Conservation (phyloP, 2,329 filamentous ascomycete genomes). For the Colletotrichum sp. region DNA sequence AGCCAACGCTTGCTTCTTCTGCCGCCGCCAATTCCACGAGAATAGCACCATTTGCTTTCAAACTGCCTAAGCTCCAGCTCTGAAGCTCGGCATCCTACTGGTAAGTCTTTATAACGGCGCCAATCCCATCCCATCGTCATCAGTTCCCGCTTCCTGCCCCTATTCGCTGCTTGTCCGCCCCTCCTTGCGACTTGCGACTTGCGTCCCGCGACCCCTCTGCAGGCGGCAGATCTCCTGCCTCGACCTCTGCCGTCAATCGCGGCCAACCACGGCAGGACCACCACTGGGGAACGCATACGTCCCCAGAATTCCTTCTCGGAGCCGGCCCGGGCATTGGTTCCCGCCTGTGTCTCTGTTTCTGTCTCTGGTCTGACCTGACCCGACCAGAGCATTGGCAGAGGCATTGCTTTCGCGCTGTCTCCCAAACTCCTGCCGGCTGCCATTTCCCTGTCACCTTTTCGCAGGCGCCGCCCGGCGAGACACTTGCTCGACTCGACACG, state of each 20-base stretch:
- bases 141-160: not conserved
- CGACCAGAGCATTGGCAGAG: not conserved
- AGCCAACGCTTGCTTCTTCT: not conserved
- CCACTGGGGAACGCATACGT: conserved; percentile 1
- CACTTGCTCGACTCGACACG: not conserved
- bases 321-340: not conserved
- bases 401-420: not conserved
- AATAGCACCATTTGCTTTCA: not conserved
- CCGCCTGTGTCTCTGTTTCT: not conserved
- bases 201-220: not conserved
- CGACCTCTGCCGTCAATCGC: conserved; percentile 3
- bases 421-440: conserved; percentile 2
- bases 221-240: conserved; percentile 11
- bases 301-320: not conserved
- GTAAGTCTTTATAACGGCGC: conserved; percentile 9
- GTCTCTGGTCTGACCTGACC: not conserved
- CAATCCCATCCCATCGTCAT: not conserved
- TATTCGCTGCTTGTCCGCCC: not conserved
- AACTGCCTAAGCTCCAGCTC: not conserved
- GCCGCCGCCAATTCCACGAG: not conserved
- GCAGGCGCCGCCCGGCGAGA: conserved; percentile 8
- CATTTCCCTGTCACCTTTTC: conserved; percentile 1
- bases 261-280: not conserved
- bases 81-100: not conserved
- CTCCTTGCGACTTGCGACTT: not conserved